Base-by-base conservation (phyloP, 2,329 filamentous ascomycete species). In the Pestalotiopsis sp. region DNA sequence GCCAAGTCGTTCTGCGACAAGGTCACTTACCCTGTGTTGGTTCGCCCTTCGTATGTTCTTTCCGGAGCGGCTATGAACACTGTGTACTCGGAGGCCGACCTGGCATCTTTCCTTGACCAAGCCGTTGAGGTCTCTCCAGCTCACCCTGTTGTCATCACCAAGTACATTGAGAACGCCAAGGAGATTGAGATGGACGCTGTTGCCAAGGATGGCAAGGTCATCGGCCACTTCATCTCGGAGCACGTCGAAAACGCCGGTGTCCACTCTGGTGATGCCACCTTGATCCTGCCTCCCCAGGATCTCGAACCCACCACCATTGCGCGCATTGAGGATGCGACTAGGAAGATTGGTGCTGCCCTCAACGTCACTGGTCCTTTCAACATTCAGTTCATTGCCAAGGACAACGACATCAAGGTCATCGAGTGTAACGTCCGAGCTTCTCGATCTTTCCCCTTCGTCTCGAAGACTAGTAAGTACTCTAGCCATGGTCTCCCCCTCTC, bases 161-260 rank as follows among this genome's bases (percentile, higher is more conserved):
- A 99, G 84, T 99, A 98, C 83, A 98, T 99, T 73, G 96, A 99
- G 85, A 96, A 97, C 74, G 96, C 96, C 73, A 98, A 99, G 86
- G 96, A 99, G 81, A 98, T 99, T 72, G 96, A 99, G 82, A 98
- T 99, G 96, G 96, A 99, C 76, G 96, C 96, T 56, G 96, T 99
- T 59, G 96, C 95, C 66, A 92, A 91, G 75, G 92, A 97, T 74
- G 96, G 96, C 77, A 91, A 88, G 67, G 92, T 98, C 82, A 90
- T 98, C 68, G 94, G 95, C 13, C 96, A 98, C 80, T 98, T 98
- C 82, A 93, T 99, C 78, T 98, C 95, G 0, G 96, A 99, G 85
- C 96, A 99, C 80, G 96, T 99, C 57, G 96, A 99, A 82, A 98
- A 98, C 75, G 96, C 96, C 23, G 96, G 96, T 85, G 96, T 99